Percentiles rank a stretch among this genome's conserved stretches.
Conservation (phyloP, 257 asterid species). For the Coffea canephora region DNA sequence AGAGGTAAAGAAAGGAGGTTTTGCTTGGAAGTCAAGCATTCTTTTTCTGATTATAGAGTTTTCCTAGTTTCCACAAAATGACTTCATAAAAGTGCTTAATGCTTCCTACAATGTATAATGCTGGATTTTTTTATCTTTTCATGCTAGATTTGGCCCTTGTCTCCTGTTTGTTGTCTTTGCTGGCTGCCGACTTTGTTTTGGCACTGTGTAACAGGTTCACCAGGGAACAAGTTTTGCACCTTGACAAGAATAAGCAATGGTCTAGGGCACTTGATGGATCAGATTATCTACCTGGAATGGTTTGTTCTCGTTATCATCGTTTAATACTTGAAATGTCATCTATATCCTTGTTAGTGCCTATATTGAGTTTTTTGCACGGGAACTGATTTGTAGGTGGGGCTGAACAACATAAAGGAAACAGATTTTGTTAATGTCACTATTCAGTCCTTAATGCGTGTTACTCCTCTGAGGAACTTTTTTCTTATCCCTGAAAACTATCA, state of each 20-base stretch:
- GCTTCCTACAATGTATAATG: not conserved
- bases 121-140: not conserved
- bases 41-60: not conserved
- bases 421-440: constrained; percentile 94
- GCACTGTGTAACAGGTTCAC: constrained; percentile 52
- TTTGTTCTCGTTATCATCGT: constrained; percentile 22
- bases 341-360: not conserved
- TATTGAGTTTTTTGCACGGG: constrained; percentile 11
- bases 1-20: not conserved
- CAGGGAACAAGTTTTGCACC: constrained; percentile 68
- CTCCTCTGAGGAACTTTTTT: constrained; percentile 96
- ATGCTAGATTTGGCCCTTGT: not conserved
- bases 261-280: constrained; percentile 99
- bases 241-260: constrained; percentile 85
- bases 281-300: constrained; percentile 99
- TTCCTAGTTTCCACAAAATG: not conserved
- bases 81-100: not conserved
- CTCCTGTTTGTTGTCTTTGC: not conserved
- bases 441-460: constrained; percentile 95
- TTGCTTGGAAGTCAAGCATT: not conserved
- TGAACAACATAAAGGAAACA: constrained; percentile 95
- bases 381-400: constrained; percentile 66
- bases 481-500: constrained; percentile 87
- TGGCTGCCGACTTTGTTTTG: constrained; percentile 1
- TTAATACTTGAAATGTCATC: not conserved